Base-by-base conservation (phyloP, 495 filamentous ascomycete species). In the Penicillium ochrochloron region DNA sequence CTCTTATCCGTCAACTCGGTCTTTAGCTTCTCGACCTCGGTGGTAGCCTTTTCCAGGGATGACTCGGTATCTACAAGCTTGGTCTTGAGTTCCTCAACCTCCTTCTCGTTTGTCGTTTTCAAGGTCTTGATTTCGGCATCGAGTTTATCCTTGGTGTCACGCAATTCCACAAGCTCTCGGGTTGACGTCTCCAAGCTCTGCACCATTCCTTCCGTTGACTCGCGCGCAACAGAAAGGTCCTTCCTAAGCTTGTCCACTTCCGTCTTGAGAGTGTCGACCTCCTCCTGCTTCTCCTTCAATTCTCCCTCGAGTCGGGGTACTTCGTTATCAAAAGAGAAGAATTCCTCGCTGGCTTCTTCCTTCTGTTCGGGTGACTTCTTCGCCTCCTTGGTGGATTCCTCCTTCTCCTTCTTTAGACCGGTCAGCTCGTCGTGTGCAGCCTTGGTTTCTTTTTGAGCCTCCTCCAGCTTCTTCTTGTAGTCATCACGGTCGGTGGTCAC, bases 301-400 rank as follows among this genome's bases (percentile, higher is more conserved):
- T 88, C 86, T 1, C 78, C 73, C 60, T 88, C 82, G n/a, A 92
- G 67, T 19, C 87, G 83, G 17, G 88, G 88, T 44, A 93, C 76
- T 72, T 94, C 91, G 44, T 85, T 85, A 60, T 93, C 91, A 64
- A 92, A 96, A 8, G 92, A 95, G 76, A 97, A 97, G 76, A 97
- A 89, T 25, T 97, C 92, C 69, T 94, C 92, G 54, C 76, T 82
- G 6, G 80, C 76, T 54, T 84, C 81, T 23, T 84, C 79, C 2
- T 72, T 76, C 23, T 71, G 66, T 6, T 67, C 64, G 21, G 68
- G 63, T 48, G 64, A 60, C 66, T 68, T 59, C 59, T 70, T 56
- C 48, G 63, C 62, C 54, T 74, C 70, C 67, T 76, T 69, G 3
- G 66, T 62, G 3, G 66, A 58, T 21, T 63, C 42, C 29, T 73